Conservation (phyloP, 495 filamentous ascomycete genomes). For the Annulohypoxylon maeteangense region DNA sequence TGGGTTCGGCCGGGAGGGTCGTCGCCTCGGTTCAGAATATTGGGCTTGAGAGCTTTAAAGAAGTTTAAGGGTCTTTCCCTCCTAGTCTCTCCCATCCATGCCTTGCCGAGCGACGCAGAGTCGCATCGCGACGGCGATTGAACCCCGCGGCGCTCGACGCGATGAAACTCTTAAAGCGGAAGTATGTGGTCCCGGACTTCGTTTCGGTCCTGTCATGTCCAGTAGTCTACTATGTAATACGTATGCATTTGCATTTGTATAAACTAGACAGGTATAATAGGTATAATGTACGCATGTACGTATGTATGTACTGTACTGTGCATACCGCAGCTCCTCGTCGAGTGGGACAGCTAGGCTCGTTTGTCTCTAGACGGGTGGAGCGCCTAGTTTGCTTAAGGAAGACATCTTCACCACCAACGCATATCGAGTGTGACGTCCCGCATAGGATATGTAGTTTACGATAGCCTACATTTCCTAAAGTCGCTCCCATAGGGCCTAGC, state of each 20-base stretch:
- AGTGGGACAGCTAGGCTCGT: slow-evolving; percentile 21
- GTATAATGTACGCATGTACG: background rate
- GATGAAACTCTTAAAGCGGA: slow-evolving; percentile 35
- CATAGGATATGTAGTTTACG: slow-evolving; percentile 22
- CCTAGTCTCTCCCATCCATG: too few species aligned
- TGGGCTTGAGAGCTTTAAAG: background rate
- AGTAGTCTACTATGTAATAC: background rate
- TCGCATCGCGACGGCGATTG: slow-evolving; percentile 28
- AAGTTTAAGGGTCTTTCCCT: background rate
- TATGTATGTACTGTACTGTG: background rate
- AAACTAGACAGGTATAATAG: background rate
- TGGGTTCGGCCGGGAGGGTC: slow-evolving; percentile 12
- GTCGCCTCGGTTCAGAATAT: slow-evolving; percentile 15
- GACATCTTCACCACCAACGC: slow-evolving; percentile 17
- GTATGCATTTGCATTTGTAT: slow-evolving; percentile 3
- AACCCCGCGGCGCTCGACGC: slow-evolving; percentile 29
- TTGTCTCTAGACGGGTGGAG: slow-evolving; percentile 32
- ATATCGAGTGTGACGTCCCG: slow-evolving; percentile 19
- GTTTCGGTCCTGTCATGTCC: slow-evolving; percentile 15
- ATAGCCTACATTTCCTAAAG: slow-evolving; percentile 10
- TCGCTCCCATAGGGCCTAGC: slow-evolving; percentile 30
- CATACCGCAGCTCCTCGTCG: slow-evolving; percentile 12
- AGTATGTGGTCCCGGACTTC: slow-evolving; percentile 19
- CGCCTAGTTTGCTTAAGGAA: slow-evolving; percentile 26
- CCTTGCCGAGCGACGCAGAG: slow-evolving; percentile 7